Evolutionary conservation across 306 rosid genomes (phyloP), one percentile per base, ranked within the genome.

Genomic region (Castanospermum australe): DNA sequence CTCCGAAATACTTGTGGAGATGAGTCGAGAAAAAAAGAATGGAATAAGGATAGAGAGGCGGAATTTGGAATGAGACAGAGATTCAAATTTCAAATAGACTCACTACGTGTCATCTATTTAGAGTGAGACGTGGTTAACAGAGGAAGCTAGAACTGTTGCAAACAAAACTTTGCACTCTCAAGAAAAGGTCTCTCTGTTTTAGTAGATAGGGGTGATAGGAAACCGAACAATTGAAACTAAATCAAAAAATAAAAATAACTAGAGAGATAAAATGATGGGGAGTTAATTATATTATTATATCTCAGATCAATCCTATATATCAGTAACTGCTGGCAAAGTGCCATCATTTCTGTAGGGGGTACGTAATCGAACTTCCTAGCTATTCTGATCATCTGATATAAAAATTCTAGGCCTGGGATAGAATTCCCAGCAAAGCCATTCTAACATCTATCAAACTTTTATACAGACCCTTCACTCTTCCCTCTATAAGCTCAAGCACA

Each of bases 401-500:
- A 55, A 60, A 57, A 21, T 39, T 70, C 42, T 67, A 85, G 44
- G 86, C 71, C 51, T 73, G 86, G 38, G 84, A 85, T 21, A 85
- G 75, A 41, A 85, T 79, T 65, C 86, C 89, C 82, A 85, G 28
- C 69, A 85, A 79, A 56, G 32, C 84, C 89, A 85, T 69, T 79
- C 86, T 82, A 75, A 85, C 63, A 79, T 85, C 72, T 79, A 85
- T 74, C 79, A 82, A 69, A 71, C 20, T 59, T 70, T 63, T 85
- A 63, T 79, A 82, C 84, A 85, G 8, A 63, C 74, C 73, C n/a
- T 71, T 79, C 0, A 85, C 86, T 85, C 70, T 82, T 33, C 74
- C 84, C 48, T 79, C 86, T 42, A 85, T 13, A 55, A n/a, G 24
- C 59, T 30, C 86, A 82, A 82, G 50, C 52, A 32, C 56, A 22